These are phyloP conservation scores for Coemansia sp. DNA, from an alignment of 192 early-diverging fungal genomes.

Conservation along the genomic window DNA sequence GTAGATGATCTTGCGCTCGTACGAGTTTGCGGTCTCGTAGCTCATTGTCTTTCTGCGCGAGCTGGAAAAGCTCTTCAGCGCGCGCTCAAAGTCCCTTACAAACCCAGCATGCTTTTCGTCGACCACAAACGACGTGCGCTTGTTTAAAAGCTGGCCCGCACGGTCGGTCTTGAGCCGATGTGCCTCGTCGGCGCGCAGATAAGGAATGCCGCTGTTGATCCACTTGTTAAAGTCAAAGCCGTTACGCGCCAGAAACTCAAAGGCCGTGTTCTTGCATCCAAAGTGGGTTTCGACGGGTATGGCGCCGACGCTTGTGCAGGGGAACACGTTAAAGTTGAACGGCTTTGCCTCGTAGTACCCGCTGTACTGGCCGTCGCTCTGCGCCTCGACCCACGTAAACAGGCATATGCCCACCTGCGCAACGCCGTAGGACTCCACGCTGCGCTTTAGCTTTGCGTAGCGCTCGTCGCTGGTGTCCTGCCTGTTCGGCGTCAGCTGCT, in stretches of 20 bases:
- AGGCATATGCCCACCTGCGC: conserved; percentile 83
- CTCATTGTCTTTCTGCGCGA: conserved; percentile 16
- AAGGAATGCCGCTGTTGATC: conserved; percentile 75
- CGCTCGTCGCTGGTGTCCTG: conserved; percentile 57
- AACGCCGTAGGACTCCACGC: conserved; percentile 56
- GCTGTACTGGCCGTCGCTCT: background rate
- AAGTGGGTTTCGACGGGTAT: conserved; percentile 39
- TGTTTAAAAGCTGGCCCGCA: conserved; percentile 19
- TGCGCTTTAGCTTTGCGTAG: conserved; percentile 56
- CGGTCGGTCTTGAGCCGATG: conserved; percentile 23
- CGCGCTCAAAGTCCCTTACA: conserved; percentile 21
- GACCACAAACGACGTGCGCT: conserved; percentile 13
- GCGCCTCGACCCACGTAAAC: conserved; percentile 64
- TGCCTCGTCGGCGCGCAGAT: conserved; percentile 35
- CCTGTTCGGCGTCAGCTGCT: conserved; percentile 24
- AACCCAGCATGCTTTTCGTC: conserved; percentile 18
- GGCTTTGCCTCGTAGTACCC: conserved; percentile 69
- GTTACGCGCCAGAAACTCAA: conserved; percentile 74
- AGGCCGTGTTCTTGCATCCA: conserved; percentile 51
- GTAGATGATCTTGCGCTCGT: conserved; percentile 71
- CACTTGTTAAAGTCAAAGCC: conserved; percentile 92
- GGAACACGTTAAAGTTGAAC: conserved; percentile 91
- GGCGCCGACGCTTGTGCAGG: conserved; percentile 36
- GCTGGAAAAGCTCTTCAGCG: conserved; percentile 16
- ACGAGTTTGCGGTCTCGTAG: conserved; percentile 55